phyloP scores from a whole-genome alignment of 352 stramenopile species.

The Phytophthora palmivora region DNA sequence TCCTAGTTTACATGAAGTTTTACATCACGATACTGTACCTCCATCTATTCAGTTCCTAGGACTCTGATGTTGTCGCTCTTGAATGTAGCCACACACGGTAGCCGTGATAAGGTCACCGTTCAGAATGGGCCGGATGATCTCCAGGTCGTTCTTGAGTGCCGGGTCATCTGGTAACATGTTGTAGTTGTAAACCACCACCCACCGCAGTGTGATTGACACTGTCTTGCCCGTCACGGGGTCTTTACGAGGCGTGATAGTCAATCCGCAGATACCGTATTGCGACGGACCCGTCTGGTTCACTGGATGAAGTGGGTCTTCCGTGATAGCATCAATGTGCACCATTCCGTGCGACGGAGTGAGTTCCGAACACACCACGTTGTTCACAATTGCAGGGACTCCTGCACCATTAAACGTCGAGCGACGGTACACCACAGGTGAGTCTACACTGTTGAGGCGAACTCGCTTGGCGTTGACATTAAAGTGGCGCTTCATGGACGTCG shows the following conservation, averaged over 20 bases:
- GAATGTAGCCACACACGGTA: slow-evolving; percentile 41
- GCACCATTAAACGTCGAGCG: slow-evolving; percentile 38
- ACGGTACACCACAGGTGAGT: slow-evolving; percentile 37
- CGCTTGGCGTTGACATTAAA: slow-evolving; percentile 35
- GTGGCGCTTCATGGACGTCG: slow-evolving; percentile 44
- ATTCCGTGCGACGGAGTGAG: slow-evolving; percentile 36
- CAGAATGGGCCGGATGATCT: slow-evolving; percentile 44
- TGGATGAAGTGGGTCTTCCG: slow-evolving; percentile 40
- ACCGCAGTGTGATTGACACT: slow-evolving; percentile 36
- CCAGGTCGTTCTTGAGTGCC: slow-evolving; percentile 32
- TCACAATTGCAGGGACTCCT: slow-evolving; percentile 26
- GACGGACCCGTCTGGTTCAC: slow-evolving; percentile 14
- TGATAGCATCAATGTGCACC: slow-evolving; percentile 46
- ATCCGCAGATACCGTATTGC: slow-evolving; percentile 33
- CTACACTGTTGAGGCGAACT: slow-evolving; percentile 23
- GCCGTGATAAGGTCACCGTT: slow-evolving; percentile 55
- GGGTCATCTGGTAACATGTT: slow-evolving; percentile 40
- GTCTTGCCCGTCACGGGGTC: slow-evolving; percentile 23
- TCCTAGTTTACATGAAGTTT: slow-evolving; percentile 17
- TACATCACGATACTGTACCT: background rate
- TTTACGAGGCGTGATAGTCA: slow-evolving; percentile 38
- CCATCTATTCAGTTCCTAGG: slow-evolving; percentile 3
- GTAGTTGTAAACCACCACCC: slow-evolving; percentile 45
- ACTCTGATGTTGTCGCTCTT: slow-evolving; percentile 33
- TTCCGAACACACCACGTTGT: slow-evolving; percentile 42